Evolutionary conservation across 441 rosid genomes (phyloP).

Genomic region (Flueggea neowawraea): DNA sequence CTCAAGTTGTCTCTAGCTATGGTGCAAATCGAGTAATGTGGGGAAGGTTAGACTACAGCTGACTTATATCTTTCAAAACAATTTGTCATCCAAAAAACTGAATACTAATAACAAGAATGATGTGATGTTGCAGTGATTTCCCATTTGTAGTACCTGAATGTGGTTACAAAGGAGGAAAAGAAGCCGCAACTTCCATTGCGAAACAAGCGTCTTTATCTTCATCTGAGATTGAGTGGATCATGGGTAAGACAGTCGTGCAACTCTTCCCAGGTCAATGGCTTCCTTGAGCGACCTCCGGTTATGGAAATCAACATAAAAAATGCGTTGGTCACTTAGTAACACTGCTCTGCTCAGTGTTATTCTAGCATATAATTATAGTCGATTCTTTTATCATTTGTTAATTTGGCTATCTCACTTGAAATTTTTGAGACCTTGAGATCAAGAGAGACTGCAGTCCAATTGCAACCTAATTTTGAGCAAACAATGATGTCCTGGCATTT

Average conservation of each 20-base stretch:
- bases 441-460: no score
- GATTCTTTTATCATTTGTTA: no score
- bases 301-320: no score
- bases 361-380: no score
- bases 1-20: constrained; percentile 55
- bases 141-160: constrained; percentile 85
- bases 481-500: no score
- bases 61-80: no score
- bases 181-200: constrained; percentile 47
- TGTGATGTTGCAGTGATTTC: constrained; percentile 60
- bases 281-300: constrained; percentile 15
- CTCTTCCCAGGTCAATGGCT: constrained; percentile 65
- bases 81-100: background rate
- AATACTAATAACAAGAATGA: no score
- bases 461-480: no score
- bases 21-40: constrained; percentile 87
- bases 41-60: constrained; percentile 55
- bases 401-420: no score
- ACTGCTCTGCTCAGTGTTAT: no score
- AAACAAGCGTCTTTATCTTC: constrained; percentile 45
- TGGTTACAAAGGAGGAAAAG: constrained; percentile 71
- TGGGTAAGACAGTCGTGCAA: constrained; percentile 65
- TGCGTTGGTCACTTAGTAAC: no score
- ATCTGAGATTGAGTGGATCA: constrained; percentile 66
- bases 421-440: no score